These are phyloP conservation scores for Haberlea rhodopensis DNA, from an alignment of 257 asterid genomes.

Conservation along the genomic window DNA sequence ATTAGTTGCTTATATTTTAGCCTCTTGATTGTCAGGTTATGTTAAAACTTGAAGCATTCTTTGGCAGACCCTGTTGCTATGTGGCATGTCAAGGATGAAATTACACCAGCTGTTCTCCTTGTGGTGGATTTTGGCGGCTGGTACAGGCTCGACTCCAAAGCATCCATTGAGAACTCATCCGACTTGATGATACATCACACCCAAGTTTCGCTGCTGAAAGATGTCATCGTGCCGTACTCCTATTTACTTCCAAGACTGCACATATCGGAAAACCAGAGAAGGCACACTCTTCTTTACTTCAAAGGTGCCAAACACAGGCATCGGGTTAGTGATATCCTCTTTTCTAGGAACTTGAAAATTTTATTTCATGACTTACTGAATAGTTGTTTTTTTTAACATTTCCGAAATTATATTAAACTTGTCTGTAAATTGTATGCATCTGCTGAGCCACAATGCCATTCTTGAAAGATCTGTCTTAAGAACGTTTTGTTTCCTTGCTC, in stretches of 20 bases:
- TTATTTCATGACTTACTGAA: neutral
- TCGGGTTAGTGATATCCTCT: constrained; percentile 56
- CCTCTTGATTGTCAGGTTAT: constrained; percentile 80
- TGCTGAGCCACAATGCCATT: neutral
- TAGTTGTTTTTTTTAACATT: neutral
- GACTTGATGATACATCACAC: constrained; percentile 68
- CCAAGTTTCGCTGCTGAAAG: constrained; percentile 87
- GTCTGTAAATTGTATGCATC: neutral
- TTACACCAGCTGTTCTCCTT: constrained; percentile 80
- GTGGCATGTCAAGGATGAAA: constrained; percentile 88
- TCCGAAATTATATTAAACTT: too few relatives aligned
- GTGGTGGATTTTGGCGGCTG: constrained; percentile 99
- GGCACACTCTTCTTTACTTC: constrained; percentile 77
- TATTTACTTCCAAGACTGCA: constrained; percentile 74
- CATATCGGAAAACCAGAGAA: constrained; percentile 52
- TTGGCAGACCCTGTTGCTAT: constrained; percentile 99
- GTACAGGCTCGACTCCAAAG: constrained; percentile 68
- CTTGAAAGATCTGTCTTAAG: neutral
- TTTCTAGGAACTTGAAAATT: neutral
- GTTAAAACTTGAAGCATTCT: constrained; percentile 92
- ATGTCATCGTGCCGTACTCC: constrained; percentile 86
- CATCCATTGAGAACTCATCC: constrained; percentile 45
- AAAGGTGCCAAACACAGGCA: constrained; percentile 98
- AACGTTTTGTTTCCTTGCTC: neutral
- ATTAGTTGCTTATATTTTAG: constrained; percentile 59